Evolutionary conservation across 2,329 filamentous ascomycete species (phyloP).

Genomic region (Rhynchosporium secalis): DNA sequence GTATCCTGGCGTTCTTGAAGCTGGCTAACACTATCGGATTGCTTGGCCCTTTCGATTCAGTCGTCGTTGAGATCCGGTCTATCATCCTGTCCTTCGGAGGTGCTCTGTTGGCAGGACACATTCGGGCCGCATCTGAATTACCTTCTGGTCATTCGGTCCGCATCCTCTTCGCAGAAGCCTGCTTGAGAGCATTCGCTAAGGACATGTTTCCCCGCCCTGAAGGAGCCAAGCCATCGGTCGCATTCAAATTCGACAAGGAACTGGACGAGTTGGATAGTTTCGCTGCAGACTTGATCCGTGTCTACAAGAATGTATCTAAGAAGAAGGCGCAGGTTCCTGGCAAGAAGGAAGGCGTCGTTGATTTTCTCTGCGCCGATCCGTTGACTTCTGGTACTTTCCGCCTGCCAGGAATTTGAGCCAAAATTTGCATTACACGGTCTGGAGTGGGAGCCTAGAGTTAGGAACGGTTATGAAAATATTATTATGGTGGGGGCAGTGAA

Average conservation of each 20-base stretch:
- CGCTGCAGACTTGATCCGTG: constrained; percentile 18
- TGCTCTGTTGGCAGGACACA: constrained; percentile 12
- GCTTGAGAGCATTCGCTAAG: constrained; percentile 7
- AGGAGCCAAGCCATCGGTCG: not conserved
- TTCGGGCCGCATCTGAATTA: constrained; percentile 16
- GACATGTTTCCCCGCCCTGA: not conserved
- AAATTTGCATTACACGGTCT: not conserved
- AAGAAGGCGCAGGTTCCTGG: not conserved
- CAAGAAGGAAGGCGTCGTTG: not conserved
- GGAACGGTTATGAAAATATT: not conserved
- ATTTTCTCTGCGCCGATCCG: constrained; percentile 1
- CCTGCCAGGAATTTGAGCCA: not conserved
- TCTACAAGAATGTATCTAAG: constrained; percentile 1
- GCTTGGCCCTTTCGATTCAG: constrained; percentile 17
- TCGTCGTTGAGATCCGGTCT: constrained; percentile 1
- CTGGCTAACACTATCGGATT: constrained; percentile 19
- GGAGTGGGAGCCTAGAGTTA: not conserved
- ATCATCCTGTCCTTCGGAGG: not conserved
- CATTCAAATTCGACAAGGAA: constrained; percentile 19
- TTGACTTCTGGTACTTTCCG: not conserved
- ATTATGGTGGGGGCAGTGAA: not conserved
- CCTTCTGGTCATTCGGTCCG: constrained; percentile 14
- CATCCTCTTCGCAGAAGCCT: constrained; percentile 17
- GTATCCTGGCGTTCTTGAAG: constrained; percentile 18
- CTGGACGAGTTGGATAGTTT: constrained; percentile 22